These are phyloP conservation scores for Phytophthora aleatoria DNA, from an alignment of 352 stramenopile genomes.

Conservation along the genomic window DNA sequence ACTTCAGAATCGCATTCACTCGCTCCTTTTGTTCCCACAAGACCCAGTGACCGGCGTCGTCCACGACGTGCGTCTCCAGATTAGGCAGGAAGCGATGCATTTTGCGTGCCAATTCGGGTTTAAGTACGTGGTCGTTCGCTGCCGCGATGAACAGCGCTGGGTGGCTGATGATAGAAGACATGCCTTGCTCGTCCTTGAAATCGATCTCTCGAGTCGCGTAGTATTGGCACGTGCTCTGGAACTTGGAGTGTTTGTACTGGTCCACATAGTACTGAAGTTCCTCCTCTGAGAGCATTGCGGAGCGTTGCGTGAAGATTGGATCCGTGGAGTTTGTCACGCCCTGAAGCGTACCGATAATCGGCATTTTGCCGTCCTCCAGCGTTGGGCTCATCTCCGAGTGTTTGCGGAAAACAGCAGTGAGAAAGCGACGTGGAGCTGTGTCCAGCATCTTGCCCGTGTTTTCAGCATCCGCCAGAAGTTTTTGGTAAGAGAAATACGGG, in stretches of 20 bases:
- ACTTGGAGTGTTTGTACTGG: slow-evolving; percentile 57
- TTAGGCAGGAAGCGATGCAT: slow-evolving; percentile 62
- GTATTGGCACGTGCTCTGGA: slow-evolving; percentile 62
- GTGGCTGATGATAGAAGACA: slow-evolving; percentile 43
- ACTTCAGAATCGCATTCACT: slow-evolving; percentile 42
- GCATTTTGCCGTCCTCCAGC: slow-evolving; percentile 25
- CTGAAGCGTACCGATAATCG: slow-evolving; percentile 34
- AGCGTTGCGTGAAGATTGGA: slow-evolving; percentile 43
- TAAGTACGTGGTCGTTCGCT: slow-evolving; percentile 57
- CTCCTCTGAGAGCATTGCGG: slow-evolving; percentile 49
- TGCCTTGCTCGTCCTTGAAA: slow-evolving; percentile 49
- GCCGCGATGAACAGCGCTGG: slow-evolving; percentile 70
- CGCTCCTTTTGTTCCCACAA: slow-evolving; percentile 59
- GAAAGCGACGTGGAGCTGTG: slow-evolving; percentile 45
- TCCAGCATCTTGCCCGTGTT: slow-evolving; percentile 49
- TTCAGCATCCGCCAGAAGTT: slow-evolving; percentile 49
- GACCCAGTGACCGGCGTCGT: slow-evolving; percentile 67
- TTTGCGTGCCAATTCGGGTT: slow-evolving; percentile 55
- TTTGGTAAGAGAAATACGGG: slow-evolving; percentile 72
- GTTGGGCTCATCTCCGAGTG: slow-evolving; percentile 37
- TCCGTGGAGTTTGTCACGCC: slow-evolving; percentile 38
- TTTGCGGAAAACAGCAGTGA: slow-evolving; percentile 57
- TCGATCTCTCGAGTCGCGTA: slow-evolving; percentile 66
- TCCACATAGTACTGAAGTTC: slow-evolving; percentile 71
- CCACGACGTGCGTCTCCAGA: slow-evolving; percentile 55